phyloP scores from a whole-genome alignment of 1,284 basidiomycete genomes.

The Peniophora sp. region DNA sequence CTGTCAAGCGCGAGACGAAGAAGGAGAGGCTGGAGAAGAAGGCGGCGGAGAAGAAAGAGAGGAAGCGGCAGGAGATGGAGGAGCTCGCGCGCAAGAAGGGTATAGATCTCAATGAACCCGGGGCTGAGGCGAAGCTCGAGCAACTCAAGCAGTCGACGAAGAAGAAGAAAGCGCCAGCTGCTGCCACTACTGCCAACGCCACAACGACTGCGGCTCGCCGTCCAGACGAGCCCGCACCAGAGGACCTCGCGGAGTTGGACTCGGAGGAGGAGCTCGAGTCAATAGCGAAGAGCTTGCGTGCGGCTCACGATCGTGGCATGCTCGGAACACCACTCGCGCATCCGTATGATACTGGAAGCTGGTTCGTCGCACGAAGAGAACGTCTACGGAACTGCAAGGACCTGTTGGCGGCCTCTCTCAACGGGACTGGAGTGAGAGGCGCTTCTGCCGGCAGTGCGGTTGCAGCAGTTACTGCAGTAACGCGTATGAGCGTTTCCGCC shows the following conservation, averaged over 20 bases:
- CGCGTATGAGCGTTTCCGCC: too few species aligned
- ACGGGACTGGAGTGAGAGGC: background rate
- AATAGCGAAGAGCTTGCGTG: conserved; percentile 44
- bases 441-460: too few species aligned
- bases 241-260: conserved; percentile 74
- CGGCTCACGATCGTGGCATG: conserved; percentile 45
- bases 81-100: conserved; percentile 50
- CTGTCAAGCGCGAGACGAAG: conserved; percentile 77
- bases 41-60: conserved; percentile 67
- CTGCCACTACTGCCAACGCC: conserved; percentile 30
- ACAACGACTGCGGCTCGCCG: conserved; percentile 28
- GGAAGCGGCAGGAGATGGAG: conserved; percentile 62
- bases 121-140: conserved; percentile 30
- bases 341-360: conserved; percentile 42
- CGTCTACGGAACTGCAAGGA: conserved; percentile 62
- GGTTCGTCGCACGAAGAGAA: conserved; percentile 73
- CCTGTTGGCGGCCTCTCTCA: conserved; percentile 51
- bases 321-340: conserved; percentile 41
- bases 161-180: conserved; percentile 26
- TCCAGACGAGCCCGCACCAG: conserved; percentile 37
- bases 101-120: conserved; percentile 26
- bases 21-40: conserved; percentile 75
- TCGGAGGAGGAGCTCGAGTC: conserved; percentile 66
- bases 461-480: too few species aligned
- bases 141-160: conserved; percentile 41